Evolutionary conservation across 352 stramenopile genomes (phyloP).

Genomic region (Pythium scleroteichum): DNA sequence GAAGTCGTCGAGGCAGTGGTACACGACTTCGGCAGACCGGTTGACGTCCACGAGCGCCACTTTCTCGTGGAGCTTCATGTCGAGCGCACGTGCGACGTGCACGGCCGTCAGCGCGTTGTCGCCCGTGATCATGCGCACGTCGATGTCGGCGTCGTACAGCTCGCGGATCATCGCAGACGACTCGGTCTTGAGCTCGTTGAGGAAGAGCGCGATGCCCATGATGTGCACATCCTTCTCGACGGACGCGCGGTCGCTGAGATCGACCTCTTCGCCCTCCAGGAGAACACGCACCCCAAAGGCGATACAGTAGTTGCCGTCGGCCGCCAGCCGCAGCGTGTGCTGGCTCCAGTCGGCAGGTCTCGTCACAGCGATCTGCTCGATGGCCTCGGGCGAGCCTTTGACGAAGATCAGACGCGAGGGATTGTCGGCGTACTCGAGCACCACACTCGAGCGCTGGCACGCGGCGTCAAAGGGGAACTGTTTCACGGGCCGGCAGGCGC

Average conservation of each 20-base stretch:
- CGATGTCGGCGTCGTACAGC: constrained; percentile 64
- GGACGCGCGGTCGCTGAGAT: constrained; percentile 27
- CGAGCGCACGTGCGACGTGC: constrained; percentile 42
- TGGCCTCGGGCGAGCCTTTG: constrained; percentile 55
- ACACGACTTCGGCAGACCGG: constrained; percentile 26
- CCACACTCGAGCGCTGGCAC: constrained; percentile 47
- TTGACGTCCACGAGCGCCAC: constrained; percentile 48
- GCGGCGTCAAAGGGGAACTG: constrained; percentile 51
- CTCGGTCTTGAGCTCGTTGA: constrained; percentile 82
- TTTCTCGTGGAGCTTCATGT: constrained; percentile 38
- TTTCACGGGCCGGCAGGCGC: constrained; percentile 40
- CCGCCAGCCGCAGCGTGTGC: constrained; percentile 42
- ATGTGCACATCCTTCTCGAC: constrained; percentile 66
- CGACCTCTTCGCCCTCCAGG: constrained; percentile 3
- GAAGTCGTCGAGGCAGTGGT: constrained; percentile 37
- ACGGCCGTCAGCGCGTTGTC: constrained; percentile 64
- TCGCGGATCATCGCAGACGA: constrained; percentile 61
- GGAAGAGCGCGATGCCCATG: constrained; percentile 76
- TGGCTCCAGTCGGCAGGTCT: constrained; percentile 54
- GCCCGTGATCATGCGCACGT: constrained; percentile 78
- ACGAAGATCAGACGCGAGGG: constrained; percentile 42
- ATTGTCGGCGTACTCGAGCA: constrained; percentile 41
- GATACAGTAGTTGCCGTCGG: constrained; percentile 69
- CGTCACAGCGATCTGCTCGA: constrained; percentile 27
- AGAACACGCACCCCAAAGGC: constrained; percentile 41